These are phyloP conservation scores for Candida hispaniensis DNA, from an alignment of 805 yeast species.

Conservation along the genomic window DNA sequence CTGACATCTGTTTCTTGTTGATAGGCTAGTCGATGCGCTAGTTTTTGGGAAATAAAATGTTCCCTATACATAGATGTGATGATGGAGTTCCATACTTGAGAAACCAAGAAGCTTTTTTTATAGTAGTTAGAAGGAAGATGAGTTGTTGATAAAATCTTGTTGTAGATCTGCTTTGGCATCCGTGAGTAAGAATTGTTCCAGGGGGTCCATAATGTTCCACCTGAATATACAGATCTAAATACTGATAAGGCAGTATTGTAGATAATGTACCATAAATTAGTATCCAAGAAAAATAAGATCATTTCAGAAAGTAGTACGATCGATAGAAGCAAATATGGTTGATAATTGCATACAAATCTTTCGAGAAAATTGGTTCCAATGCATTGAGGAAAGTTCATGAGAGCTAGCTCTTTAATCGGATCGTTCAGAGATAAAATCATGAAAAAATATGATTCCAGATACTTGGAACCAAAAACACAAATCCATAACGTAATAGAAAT, in stretches of 20 bases:
- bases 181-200: slow-evolving; percentile 99
- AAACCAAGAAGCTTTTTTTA: slow-evolving; percentile 45
- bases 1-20: slow-evolving; percentile 34
- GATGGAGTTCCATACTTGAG: slow-evolving; percentile 79
- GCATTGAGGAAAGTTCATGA: slow-evolving; percentile 83
- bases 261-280: slow-evolving; percentile 97
- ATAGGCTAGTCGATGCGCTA: slow-evolving; percentile 55
- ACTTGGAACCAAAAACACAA: slow-evolving; percentile 80
- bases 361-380: slow-evolving; percentile 90
- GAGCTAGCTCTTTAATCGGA: slow-evolving; percentile 82
- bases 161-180: slow-evolving; percentile 89
- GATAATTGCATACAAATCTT: slow-evolving; percentile 59
- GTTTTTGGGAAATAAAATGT: slow-evolving; percentile 63
- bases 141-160: slow-evolving; percentile 51
- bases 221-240: slow-evolving; percentile 95
- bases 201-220: slow-evolving; percentile 97
- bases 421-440: slow-evolving; percentile 82
- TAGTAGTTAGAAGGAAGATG: slow-evolving; percentile 36
- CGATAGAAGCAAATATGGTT: slow-evolving; percentile 80
- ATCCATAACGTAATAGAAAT: slow-evolving; percentile 89
- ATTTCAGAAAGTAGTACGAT: slow-evolving; percentile 88
- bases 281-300: slow-evolving; percentile 94
- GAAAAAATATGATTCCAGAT: slow-evolving; percentile 83
- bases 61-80: slow-evolving; percentile 73
- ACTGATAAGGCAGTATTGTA: slow-evolving; percentile 91